Evolutionary conservation across 192 early-diverging fungal species (phyloP), one percentile per base, ranked within the genome.

Genomic region (Backusella macrospora): DNA sequence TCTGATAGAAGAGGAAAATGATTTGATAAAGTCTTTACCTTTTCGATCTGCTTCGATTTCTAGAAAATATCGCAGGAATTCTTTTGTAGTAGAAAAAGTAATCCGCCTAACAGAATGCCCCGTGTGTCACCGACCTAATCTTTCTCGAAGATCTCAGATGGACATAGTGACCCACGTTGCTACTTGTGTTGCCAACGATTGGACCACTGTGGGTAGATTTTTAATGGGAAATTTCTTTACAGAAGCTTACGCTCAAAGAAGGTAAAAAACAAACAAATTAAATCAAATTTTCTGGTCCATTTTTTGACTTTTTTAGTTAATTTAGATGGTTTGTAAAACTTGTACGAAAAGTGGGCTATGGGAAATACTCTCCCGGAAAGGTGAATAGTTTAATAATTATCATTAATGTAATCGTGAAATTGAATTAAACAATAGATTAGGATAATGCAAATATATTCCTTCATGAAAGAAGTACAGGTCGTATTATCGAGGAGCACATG

Each of bases 121-220:
- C 23, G 85, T 94, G 48, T 95, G 93, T 73, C 83, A 86, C 71
- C 82, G 77, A 64, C 80, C 84, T 29, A 81, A 80, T 68, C 86
- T 88, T 14, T 76, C 67, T 49, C 76, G 74, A 62, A 80, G 76
- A 62, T 52, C 71, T 3, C 89, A 93, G 77, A 83, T 93, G 44
- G 92, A 93, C 69, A 86, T 93, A 10, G 85, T 94, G 18, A 91
- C 90, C 0, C 93, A 95, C 71, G 83, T 95, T 62, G 90, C 92
- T 6, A 80, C 85, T 6, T 95, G 93, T 79, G 90, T 87, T 21
- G 84, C 90, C 42, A 86, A 85, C 45, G 89, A 93, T 76, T 85
- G 88, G 75, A 87, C 83, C 40, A 89, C 83, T 10, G 80, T 93
- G 6, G 91, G 93, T 77, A 82, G 86, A 42, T 84, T 95, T 48